phyloP scores from a whole-genome alignment of 768 basidiomycete genomes.

The Mycena galericulata region DNA sequence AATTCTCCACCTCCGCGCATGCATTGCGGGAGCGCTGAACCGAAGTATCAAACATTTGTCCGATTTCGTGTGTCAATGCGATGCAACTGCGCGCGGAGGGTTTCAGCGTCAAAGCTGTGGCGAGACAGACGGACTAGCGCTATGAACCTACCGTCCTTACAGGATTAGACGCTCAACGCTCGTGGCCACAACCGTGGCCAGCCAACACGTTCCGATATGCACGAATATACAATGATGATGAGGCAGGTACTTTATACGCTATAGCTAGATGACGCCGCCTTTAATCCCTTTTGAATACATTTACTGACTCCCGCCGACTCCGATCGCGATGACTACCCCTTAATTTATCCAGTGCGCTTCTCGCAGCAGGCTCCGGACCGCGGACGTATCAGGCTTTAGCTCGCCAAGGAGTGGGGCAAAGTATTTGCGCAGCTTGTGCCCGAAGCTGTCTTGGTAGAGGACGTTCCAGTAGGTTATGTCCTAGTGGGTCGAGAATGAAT shows the following conservation, averaged over 20 bases:
- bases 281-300: neutral
- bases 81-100: too few relatives aligned
- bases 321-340: neutral
- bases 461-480: constrained; percentile 50
- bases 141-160: too few relatives aligned
- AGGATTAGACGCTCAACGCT: too few relatives aligned
- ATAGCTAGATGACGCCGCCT: neutral
- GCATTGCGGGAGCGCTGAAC: too few relatives aligned
- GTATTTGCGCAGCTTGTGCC: constrained; percentile 64
- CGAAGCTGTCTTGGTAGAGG: constrained; percentile 66
- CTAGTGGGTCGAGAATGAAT: constrained; percentile 17
- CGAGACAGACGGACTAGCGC: too few relatives aligned
- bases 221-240: neutral
- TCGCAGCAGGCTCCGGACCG: constrained; percentile 60
- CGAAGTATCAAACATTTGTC: too few relatives aligned
- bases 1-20: too few relatives aligned
- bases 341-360: constrained; percentile 63
- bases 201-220: too few relatives aligned
- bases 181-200: too few relatives aligned
- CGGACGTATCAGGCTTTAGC: constrained; percentile 68
- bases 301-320: neutral
- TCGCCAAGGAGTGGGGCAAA: constrained; percentile 75
- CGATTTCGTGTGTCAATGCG: too few relatives aligned
- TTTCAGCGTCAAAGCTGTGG: too few relatives aligned
- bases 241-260: neutral